These are phyloP conservation scores for Salix caprea DNA, from an alignment of 345 rosid genomes.

Conservation along the genomic window DNA sequence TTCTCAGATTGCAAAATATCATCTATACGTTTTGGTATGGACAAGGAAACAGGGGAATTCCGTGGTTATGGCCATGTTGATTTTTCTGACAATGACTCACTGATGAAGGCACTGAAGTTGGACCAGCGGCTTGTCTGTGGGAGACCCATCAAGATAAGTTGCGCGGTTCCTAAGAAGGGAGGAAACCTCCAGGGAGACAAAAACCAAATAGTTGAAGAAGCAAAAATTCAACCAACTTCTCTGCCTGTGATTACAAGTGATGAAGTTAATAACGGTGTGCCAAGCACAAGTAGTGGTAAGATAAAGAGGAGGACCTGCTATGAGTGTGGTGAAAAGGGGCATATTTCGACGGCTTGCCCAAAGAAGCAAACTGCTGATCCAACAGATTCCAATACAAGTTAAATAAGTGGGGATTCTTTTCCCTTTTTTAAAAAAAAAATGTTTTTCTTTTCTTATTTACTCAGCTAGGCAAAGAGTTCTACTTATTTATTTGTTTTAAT, in stretches of 20 bases:
- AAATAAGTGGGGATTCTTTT: not conserved
- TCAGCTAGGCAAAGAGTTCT: not conserved
- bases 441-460: not conserved
- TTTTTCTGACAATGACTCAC: constrained; percentile 58
- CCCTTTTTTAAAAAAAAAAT: not conserved
- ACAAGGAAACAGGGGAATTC: constrained; percentile 83
- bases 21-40: constrained; percentile 64
- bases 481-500: not conserved
- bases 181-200: not conserved
- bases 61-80: constrained; percentile 85
- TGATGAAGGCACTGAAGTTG: constrained; percentile 69
- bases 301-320: constrained; percentile 70
- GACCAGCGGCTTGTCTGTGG: constrained; percentile 68
- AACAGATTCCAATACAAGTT: constrained; percentile 16
- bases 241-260: not conserved
- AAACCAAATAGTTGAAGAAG: constrained; percentile 14
- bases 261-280: not conserved
- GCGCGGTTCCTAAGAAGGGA: constrained; percentile 62
- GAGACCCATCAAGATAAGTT: constrained; percentile 79
- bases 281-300: constrained; percentile 42
- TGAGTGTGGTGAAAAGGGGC: constrained; percentile 77
- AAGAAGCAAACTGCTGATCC: constrained; percentile 37
- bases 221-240: constrained; percentile 16
- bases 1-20: constrained; percentile 69
- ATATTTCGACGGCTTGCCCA: constrained; percentile 72